phyloP scores from a whole-genome alignment of 192 early-diverging fungal genomes.

The Gaertneriomyces sp. region DNA sequence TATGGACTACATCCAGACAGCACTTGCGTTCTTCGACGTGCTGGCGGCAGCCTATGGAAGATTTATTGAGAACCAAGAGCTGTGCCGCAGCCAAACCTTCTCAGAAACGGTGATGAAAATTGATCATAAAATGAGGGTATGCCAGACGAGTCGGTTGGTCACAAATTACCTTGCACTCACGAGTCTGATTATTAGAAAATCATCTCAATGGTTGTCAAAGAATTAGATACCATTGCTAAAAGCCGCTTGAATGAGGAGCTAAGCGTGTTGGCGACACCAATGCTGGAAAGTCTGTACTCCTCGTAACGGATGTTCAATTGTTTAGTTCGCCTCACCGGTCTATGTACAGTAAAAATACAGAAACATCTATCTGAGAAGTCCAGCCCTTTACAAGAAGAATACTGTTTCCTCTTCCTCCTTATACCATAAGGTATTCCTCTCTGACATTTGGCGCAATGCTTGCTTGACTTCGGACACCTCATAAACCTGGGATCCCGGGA shows the following conservation, averaged over 20 bases:
- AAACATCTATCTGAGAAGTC: no score
- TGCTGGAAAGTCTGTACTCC: background rate
- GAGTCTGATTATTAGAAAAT: constrained; percentile 10
- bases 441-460: constrained; percentile 32
- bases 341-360: no score
- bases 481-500: constrained; percentile 37
- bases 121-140: constrained; percentile 39
- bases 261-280: background rate
- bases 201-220: constrained; percentile 14
- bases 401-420: constrained; percentile 40
- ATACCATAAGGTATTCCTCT: constrained; percentile 44
- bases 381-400: constrained; percentile 38
- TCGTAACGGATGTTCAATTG: no score
- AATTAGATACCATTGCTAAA: constrained; percentile 4
- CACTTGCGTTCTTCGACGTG: constrained; percentile 39
- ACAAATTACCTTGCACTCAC: no score
- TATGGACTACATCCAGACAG: constrained; percentile 32
- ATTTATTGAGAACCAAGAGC: constrained; percentile 35
- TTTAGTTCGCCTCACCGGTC: no score
- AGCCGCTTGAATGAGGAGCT: constrained; percentile 14
- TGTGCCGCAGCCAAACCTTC: constrained; percentile 29
- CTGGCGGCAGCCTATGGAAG: constrained; percentile 40
- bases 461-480: constrained; percentile 24
- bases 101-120: constrained; percentile 30
- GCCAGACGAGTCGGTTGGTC: no score